phyloP scores from a whole-genome alignment of 768 basidiomycete species.

The Suillus placidus region DNA sequence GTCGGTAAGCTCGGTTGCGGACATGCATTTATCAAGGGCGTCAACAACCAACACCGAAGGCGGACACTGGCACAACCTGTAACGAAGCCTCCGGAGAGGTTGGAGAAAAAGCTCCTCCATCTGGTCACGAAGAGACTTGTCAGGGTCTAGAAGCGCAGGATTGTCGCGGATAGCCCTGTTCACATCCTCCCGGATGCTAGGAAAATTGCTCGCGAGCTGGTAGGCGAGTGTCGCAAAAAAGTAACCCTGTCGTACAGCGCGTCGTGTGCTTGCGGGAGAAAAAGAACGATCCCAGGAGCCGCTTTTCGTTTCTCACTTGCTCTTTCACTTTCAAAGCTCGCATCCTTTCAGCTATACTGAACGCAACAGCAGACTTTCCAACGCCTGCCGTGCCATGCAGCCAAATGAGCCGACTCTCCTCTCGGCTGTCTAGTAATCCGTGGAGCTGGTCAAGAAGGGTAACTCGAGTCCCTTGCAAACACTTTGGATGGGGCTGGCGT shows the following conservation, averaged over 20 bases:
- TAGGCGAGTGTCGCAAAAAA: neutral
- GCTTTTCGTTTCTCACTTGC: neutral
- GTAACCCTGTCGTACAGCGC: neutral
- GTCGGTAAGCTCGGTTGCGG: neutral
- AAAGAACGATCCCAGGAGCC: neutral
- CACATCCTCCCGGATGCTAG: neutral
- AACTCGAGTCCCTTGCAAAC: neutral
- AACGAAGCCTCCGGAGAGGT: neutral
- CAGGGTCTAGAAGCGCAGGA: neutral
- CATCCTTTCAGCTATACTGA: conserved; percentile 2
- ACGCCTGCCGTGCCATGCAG: neutral
- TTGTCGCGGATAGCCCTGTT: neutral
- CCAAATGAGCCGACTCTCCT: neutral
- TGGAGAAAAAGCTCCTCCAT: neutral
- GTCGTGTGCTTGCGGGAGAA: neutral
- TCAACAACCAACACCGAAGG: neutral
- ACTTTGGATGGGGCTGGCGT: neutral
- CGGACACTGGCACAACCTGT: neutral
- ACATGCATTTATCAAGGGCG: neutral
- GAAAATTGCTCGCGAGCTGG: neutral
- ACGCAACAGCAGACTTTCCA: neutral
- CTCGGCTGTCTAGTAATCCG: neutral
- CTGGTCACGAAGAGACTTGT: neutral
- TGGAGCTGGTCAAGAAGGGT: neutral
- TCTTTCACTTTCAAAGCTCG: neutral